These are phyloP conservation scores for Warburgia ugandensis DNA, from an alignment of 164 flowering plant genomes.

Conservation along the genomic window DNA sequence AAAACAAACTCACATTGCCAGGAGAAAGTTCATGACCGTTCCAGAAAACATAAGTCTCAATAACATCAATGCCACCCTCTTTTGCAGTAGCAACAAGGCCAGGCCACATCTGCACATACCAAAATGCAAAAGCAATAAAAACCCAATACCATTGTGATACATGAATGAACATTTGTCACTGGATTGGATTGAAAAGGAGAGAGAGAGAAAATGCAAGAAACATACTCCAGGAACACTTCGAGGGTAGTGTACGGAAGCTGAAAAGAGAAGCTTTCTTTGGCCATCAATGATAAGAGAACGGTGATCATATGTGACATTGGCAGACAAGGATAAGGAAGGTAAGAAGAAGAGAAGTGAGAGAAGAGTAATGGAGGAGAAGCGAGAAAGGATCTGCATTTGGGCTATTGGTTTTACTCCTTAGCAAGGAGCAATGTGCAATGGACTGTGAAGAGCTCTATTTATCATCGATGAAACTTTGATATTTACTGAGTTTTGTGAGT, in stretches of 20 bases:
- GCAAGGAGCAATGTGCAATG: too few species aligned
- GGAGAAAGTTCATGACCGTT: slow-evolving; percentile 91
- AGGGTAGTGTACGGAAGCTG: slow-evolving; percentile 91
- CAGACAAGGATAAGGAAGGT: slow-evolving; percentile 13
- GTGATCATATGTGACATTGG: slow-evolving; percentile 65
- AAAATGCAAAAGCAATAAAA: background rate
- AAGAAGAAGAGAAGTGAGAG: slow-evolving; percentile 2
- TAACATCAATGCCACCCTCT: slow-evolving; percentile 78
- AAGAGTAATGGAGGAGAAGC: slow-evolving; percentile 3
- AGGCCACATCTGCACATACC: slow-evolving; percentile 83
- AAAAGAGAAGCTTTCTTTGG: slow-evolving; percentile 67
- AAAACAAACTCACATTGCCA: slow-evolving; percentile 44
- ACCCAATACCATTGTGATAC: too few species aligned
- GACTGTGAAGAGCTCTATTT: too few species aligned
- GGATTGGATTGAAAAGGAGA: background rate
- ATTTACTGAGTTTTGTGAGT: too few species aligned
- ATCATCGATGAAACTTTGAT: background rate
- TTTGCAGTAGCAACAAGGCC: slow-evolving; percentile 71
- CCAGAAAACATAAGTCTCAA: slow-evolving; percentile 96
- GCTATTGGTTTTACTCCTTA: too few species aligned
- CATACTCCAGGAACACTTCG: slow-evolving; percentile 90
- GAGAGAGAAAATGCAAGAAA: background rate
- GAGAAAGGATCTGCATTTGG: background rate
- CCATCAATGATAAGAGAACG: slow-evolving; percentile 80
- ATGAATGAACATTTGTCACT: too few species aligned